Base-by-base conservation (phyloP, 352 stramenopile species). In the Globisporangium lucens region DNA sequence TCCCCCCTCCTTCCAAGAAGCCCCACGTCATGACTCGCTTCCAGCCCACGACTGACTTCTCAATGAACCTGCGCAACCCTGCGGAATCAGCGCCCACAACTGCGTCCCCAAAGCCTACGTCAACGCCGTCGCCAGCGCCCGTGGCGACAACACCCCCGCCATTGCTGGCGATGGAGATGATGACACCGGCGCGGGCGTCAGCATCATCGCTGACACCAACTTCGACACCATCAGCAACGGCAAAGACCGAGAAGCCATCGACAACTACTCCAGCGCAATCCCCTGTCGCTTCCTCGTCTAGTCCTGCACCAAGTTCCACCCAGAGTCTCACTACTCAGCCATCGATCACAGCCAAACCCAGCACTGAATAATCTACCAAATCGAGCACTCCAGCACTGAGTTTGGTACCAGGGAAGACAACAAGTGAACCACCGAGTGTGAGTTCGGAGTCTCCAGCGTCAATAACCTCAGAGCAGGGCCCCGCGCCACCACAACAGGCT, bases 211-310 rank as follows among this genome's bases (percentile, higher is more conserved):
- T 56, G 10, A 24, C 33, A 13, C 17, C 65, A 41, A 59, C 29
- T n/a, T 29, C 47, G 8, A 61, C 61, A 5, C 53, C 61, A 2
- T 41, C 68, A 33, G 33, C 65, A 36, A 55, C 61, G 1, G n/a
- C 65, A 29, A 61, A 65, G 0, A 60, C 29, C 17, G 53, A 41
- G 13, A 61, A 66, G 20, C 9, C 33, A 9, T 22, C 57, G 15
- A 4, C 65, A 61, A 61, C 53, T 63, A 49, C 66, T 30, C 27
- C 66, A n/a, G 10, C 36, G 6, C 55, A 61, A 35, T 52, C 41
- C n/a, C 17, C 61, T 12, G 27, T 4, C 12, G 30, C 30, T 20
- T 30, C 55, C 27, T 7, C 67, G 29, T 2, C 69, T 4, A 72
- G 66, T 22, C 22, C 33, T 10, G 41, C 56, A 15, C 29, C 47